phyloP scores from a whole-genome alignment of 495 filamentous ascomycete genomes.

The Xylaria sp. region DNA sequence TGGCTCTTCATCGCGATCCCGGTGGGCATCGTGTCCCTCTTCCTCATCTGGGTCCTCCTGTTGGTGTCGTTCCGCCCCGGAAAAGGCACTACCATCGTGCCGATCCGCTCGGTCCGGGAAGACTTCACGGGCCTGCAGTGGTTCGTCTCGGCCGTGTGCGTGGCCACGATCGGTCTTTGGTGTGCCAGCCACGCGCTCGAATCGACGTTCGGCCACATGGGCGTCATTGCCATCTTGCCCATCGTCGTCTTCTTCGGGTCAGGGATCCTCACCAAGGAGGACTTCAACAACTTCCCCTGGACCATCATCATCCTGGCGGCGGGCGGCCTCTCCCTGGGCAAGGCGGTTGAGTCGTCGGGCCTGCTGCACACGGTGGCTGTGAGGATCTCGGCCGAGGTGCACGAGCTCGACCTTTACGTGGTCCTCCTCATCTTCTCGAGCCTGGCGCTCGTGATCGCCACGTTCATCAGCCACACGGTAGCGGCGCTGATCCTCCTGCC shows the following conservation, averaged over 20 bases:
- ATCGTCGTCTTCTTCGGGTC: conserved; percentile 96
- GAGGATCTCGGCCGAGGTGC: conserved; percentile 73
- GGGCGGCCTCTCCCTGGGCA: conserved; percentile 90
- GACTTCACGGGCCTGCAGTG: conserved; percentile 88
- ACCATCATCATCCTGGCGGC: conserved; percentile 99
- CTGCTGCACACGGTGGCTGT: conserved; percentile 88
- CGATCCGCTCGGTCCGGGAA: conserved; percentile 87
- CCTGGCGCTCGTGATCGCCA: conserved; percentile 91
- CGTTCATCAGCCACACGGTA: conserved; percentile 98
- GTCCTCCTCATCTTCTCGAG: conserved; percentile 85
- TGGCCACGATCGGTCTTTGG: conserved; percentile 91
- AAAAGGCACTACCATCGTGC: conserved; percentile 86
- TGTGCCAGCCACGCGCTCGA: conserved; percentile 91
- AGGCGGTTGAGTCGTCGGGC: conserved; percentile 91
- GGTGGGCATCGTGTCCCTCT: conserved; percentile 87
- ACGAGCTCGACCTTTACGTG: conserved; percentile 83
- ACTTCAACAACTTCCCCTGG: conserved; percentile 99
- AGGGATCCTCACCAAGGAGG: conserved; percentile 97
- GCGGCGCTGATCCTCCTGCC: conserved; percentile 95
- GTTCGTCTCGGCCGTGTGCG: conserved; percentile 85
- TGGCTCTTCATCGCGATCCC: conserved; percentile 98
- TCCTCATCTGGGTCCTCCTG: conserved; percentile 88
- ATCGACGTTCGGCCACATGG: conserved; percentile 92
- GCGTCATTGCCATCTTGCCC: conserved; percentile 95
- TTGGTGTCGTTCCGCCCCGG: conserved; percentile 84